A percentile compares a stretch with the other conserved stretches of the same genome.
These are phyloP conservation scores for Candida insectalens DNA, from an alignment of 805 yeast species.

Conservation along the genomic window DNA sequence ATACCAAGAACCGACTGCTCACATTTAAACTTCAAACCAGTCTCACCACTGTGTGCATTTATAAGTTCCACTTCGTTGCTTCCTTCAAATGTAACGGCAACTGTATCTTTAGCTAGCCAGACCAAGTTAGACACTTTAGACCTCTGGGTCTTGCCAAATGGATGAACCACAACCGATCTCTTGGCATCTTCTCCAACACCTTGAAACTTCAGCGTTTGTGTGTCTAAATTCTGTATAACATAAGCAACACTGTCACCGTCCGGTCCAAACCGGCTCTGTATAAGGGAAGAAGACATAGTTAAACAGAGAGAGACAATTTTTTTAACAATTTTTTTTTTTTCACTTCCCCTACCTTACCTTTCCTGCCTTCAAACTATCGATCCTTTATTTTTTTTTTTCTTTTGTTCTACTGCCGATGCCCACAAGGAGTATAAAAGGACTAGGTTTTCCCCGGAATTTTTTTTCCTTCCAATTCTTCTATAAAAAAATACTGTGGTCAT, in stretches of 20 bases:
- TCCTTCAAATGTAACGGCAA: background rate
- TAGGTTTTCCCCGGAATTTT: too few relatives aligned
- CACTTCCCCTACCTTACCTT: too few relatives aligned
- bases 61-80: background rate
- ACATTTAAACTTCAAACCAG: background rate
- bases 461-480: too few relatives aligned
- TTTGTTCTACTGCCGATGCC: background rate
- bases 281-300: background rate
- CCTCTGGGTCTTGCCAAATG: background rate
- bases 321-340: background rate
- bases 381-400: background rate
- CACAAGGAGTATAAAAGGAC: too few relatives aligned
- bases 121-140: background rate
- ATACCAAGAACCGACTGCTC: background rate
- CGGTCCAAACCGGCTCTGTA: conserved; percentile 3
- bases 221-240: conserved; percentile 6
- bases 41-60: conserved; percentile 1
- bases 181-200: conserved; percentile 1
- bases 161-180: conserved; percentile 1
- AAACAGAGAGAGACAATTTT: background rate
- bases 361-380: background rate
- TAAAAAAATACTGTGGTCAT: too few relatives aligned
- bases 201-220: conserved; percentile 5
- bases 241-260: conserved; percentile 4
- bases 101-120: conserved; percentile 1